Conservation (phyloP, 768 basidiomycete genomes). For the Tricholoma sp. region DNA sequence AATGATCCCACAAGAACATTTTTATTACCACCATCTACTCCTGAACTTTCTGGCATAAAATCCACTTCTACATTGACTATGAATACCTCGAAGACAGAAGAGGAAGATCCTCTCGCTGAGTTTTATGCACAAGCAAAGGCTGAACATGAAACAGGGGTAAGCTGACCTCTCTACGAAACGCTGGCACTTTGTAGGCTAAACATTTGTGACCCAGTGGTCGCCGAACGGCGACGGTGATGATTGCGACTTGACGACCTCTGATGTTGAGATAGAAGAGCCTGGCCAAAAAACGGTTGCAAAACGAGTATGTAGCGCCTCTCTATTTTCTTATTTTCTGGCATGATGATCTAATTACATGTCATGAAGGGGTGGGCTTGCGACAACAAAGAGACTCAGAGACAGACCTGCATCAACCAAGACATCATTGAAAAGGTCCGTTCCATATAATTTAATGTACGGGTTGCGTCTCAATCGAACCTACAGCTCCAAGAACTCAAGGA, state of each 20-base stretch:
- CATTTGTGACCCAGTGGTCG: constrained; percentile 25
- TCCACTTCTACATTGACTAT: background rate
- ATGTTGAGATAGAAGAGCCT: constrained; percentile 15
- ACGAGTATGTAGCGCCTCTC: constrained; percentile 20
- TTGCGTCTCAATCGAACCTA: background rate
- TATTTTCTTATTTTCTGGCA: background rate
- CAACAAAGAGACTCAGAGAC: constrained; percentile 30
- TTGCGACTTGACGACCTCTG: constrained; percentile 19
- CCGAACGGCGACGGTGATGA: constrained; percentile 34
- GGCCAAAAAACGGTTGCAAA: constrained; percentile 18
- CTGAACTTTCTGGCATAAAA: background rate
- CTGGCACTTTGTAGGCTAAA: background rate
- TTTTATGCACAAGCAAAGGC: constrained; percentile 58
- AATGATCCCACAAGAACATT: constrained; percentile 1
- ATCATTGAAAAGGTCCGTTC: constrained; percentile 62
- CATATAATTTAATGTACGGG: background rate
- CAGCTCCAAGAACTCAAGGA: constrained; percentile 65
- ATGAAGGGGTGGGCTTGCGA: constrained; percentile 67
- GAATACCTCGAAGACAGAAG: background rate
- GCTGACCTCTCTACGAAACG: constrained; percentile 11
- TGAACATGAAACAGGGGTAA: constrained; percentile 39
- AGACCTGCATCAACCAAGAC: constrained; percentile 57
- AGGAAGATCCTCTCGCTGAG: constrained; percentile 54
- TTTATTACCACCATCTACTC: constrained; percentile 13
- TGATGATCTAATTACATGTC: background rate